Conservation (phyloP, 2,329 filamentous ascomycete genomes). For the Orbilia oligospora region DNA sequence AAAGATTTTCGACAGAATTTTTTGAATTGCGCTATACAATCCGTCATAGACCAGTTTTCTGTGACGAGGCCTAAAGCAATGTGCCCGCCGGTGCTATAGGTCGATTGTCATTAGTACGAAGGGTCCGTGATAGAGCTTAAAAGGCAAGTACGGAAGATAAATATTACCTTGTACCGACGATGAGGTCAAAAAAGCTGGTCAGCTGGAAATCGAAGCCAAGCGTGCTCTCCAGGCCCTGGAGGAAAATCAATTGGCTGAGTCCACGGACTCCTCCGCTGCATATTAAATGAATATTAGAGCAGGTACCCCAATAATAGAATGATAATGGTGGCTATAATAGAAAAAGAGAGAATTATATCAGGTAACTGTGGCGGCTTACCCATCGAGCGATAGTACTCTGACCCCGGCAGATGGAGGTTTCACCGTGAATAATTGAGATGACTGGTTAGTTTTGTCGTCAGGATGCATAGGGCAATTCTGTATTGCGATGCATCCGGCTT, state of each 20-base stretch:
- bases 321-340: too few relatives aligned
- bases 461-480: constrained; percentile 21
- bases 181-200: constrained; percentile 70
- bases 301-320: too few relatives aligned
- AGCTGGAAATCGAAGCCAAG: constrained; percentile 68
- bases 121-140: too few relatives aligned
- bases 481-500: constrained; percentile 2
- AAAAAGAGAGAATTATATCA: too few relatives aligned
- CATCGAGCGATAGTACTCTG: constrained; percentile 27
- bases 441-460: neutral
- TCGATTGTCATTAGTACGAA: too few relatives aligned
- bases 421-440: constrained; percentile 57
- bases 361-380: constrained; percentile 4
- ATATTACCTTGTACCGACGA: constrained; percentile 69
- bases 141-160: too few relatives aligned
- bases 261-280: constrained; percentile 62
- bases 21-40: constrained; percentile 68
- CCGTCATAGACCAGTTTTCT: constrained; percentile 66
- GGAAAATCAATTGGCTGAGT: constrained; percentile 63
- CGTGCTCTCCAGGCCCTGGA: constrained; percentile 67
- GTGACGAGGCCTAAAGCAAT: constrained; percentile 68
- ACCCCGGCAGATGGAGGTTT: constrained; percentile 35
- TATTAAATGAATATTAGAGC: neutral
- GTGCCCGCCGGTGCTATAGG: constrained; percentile 68
- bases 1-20: constrained; percentile 64